Conservation (phyloP, 352 stramenopile genomes). For the Aphanomyces astaci region DNA sequence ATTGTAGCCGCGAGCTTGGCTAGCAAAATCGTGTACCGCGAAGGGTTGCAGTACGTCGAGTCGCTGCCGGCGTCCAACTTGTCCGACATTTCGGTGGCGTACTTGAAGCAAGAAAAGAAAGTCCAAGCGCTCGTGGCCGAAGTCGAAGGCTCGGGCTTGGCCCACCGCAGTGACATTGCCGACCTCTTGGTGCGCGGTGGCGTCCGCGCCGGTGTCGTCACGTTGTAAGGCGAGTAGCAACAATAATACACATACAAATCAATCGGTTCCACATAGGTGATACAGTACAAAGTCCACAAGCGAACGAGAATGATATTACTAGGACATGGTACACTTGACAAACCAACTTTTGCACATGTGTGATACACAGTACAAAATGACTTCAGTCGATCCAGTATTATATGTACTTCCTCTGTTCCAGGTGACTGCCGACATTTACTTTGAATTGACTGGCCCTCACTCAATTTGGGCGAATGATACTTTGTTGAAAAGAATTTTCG, state of each 20-base stretch:
- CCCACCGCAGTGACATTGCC: conserved; percentile 57
- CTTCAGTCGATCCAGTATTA: no score
- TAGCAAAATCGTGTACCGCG: conserved; percentile 97
- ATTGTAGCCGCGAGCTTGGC: conserved; percentile 93
- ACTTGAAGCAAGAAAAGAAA: conserved; percentile 94
- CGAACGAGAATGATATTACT: no score
- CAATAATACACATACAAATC: not conserved
- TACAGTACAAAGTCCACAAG: no score
- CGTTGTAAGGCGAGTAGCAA: conserved; percentile 4
- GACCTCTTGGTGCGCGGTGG: conserved; percentile 65
- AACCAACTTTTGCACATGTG: no score
- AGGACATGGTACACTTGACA: no score
- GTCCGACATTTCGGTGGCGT: conserved; percentile 87
- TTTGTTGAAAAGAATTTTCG: no score
- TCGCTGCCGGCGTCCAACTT: conserved; percentile 87
- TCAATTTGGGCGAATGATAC: no score
- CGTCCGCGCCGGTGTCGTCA: conserved; percentile 46
- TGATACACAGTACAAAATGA: no score
- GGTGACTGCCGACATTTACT: no score
- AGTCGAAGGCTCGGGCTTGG: conserved; percentile 41
- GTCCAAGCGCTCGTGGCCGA: conserved; percentile 78
- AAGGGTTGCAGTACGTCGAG: conserved; percentile 94
- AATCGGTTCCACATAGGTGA: not conserved
- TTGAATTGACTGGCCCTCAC: no score
- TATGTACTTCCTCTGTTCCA: no score